Base-by-base conservation (phyloP, 2,329 filamentous ascomycete species). In the Graphilbum sp. region DNA sequence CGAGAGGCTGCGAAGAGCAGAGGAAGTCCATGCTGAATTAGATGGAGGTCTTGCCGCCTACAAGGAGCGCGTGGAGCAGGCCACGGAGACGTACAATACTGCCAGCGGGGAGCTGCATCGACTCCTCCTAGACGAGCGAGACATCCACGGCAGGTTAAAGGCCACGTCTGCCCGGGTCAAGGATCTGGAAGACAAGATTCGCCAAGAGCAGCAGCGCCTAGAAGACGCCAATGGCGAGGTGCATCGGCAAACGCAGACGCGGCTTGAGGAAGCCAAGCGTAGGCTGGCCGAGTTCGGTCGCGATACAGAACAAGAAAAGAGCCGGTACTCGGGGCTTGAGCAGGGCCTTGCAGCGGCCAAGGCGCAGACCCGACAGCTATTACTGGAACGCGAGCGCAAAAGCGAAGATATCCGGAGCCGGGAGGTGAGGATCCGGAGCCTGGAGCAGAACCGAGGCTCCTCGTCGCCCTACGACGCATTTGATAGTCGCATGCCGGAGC, bases 221-320 rank as follows among this genome's bases (percentile, higher is more conserved):
- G 66, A 72, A 32, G 69, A 75, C 33, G 68, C 73, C 3, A 78
- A 80, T 47, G 83, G 85, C 29, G 59, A 61, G 16, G 66, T 78
- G 48, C 62, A 80, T 9, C 64, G 77, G 18, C 60, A 72, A 23
- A 73, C 73, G 11, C 70, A 75, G 47, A 52, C 64, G 17, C 56
- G 57, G 34, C 62, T 80, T 4, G 63, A 75, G 18, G 60, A 71
- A 16, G 73, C 74, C 12, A 70, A 75, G 48, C 51, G 64, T 19
- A 56, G 57, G 34, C 60, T 63, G 6, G 52, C 59, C 23, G 55
- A 64, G 25, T 65, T 72, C 5, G 57, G 50, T 8, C 38, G 47
- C 1, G 54, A 57, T 34, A 49, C 55, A 12, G 44, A 43, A 15
- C 54, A 49, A 16, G 47, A 52, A 3, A 46, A 54, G n/a, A 38